Base-by-base conservation (phyloP, 2,329 filamentous ascomycete species). In the Alternaria incomplexa region DNA sequence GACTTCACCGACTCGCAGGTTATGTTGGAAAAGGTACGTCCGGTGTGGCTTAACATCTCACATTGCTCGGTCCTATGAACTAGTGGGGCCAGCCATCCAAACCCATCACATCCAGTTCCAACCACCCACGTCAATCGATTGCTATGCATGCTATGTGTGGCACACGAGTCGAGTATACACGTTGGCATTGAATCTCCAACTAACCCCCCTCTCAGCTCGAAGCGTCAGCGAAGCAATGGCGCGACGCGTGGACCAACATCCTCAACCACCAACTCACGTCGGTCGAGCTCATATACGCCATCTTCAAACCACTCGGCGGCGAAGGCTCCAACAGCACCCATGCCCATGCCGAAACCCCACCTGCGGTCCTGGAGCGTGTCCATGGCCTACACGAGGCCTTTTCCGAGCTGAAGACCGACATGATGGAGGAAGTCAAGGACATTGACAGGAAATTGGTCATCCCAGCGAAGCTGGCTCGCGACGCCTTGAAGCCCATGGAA, bases 1-100 rank as follows among this genome's bases (percentile, higher is more conserved):
- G 92, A 96, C 74, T 96, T 93, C 76, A 90, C 93, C 70, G 90
- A 94, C 79, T 91, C 90, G 25, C 91, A 96, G 78, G 87, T 87
- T 69, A 86, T 94, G 76, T 85, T 96, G 66, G 85, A 87, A 67
- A 89, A 89, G 84, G 92, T 93, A 83, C 61, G 82, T 73, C 28
- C 53, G 55, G 56, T 65, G 59, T 53, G 58, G 48, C 28, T 60
- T 61, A 57, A 54, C 36, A 58, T 51, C 15, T 53, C 48, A 45
- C 25, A 32, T 15, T 50, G 47, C 40, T 17, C 28, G 43, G 55
- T 43, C 32, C 56, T 54, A 56, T 46, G 64, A 69, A 70, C 65
- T 52, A 48, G 72, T 69, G 72, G 72, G 71, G 67, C 50, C 17
- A 60, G 22, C 50, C 36, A 36, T 36, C 54, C 23, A 56, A 54